Evolutionary conservation across 176 grass and related monocot species (phyloP).

Genomic region (Lolium perenne): DNA sequence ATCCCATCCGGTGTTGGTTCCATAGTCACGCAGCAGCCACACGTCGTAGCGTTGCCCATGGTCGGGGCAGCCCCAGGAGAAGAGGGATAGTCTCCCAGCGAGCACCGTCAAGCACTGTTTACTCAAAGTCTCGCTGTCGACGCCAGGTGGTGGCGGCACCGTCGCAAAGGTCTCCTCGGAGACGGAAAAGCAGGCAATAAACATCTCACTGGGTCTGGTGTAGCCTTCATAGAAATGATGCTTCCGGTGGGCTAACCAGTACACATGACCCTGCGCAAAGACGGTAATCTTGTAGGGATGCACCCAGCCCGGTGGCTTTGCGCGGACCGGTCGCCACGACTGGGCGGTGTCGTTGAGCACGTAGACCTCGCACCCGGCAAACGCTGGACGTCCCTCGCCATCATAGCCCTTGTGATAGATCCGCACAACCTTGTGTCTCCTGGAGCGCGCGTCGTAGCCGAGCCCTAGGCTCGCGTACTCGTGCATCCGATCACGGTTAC

Average conservation of each 20-base stretch:
- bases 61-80: not conserved
- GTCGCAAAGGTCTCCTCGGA: not conserved
- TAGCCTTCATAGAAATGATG: too few relatives aligned
- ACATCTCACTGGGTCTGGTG: not conserved
- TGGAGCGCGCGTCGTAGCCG: not conserved
- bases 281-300: not conserved
- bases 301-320: not conserved
- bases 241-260: conserved; percentile 3
- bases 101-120: not conserved
- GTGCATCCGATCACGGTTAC: not conserved
- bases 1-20: not conserved
- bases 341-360: not conserved
- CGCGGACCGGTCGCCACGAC: not conserved
- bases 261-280: conserved; percentile 7
- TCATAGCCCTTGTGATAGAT: not conserved
- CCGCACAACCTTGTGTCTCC: not conserved
- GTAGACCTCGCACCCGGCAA: not conserved
- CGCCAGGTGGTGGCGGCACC: not conserved
- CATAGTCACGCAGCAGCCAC: not conserved
- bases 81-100: not conserved
- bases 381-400: not conserved
- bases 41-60: not conserved
- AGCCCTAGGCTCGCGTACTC: not conserved
- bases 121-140: rapidly evolving
- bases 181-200: not conserved